Evolutionary conservation across 164 flowering plant genomes (phyloP).

Genomic region (Liriodendron chinense): DNA sequence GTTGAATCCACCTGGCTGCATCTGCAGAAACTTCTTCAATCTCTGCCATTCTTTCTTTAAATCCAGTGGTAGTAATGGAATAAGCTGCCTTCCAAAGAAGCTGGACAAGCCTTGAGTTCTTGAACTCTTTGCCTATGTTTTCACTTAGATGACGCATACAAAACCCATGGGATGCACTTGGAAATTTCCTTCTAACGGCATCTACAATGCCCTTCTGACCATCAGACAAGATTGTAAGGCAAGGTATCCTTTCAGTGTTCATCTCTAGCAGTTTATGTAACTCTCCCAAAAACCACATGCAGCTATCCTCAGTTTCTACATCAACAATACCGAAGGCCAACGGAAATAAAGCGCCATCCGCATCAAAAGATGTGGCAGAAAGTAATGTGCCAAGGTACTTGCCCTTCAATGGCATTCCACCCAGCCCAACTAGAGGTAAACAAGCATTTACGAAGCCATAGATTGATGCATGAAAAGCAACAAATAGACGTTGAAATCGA

Average conservation of each 20-base stretch:
- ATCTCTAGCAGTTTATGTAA: conserved; percentile 57
- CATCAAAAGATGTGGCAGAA: conserved; percentile 71
- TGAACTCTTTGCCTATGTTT: conserved; percentile 59
- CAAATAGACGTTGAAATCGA: conserved; percentile 66
- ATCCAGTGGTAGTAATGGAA: conserved; percentile 46
- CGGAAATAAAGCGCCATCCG: conserved; percentile 80
- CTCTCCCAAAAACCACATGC: conserved; percentile 81
- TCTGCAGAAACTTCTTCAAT: conserved; percentile 68
- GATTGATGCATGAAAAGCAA: conserved; percentile 61
- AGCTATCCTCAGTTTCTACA: conserved; percentile 72
- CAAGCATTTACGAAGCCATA: conserved; percentile 75
- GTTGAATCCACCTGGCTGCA: conserved; percentile 65
- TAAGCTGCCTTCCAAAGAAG: conserved; percentile 78
- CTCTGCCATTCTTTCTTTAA: conserved; percentile 64
- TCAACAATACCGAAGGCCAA: conserved; percentile 86
- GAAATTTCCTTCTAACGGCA: conserved; percentile 60
- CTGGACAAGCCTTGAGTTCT: conserved; percentile 61
- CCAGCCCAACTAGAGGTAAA: conserved; percentile 63
- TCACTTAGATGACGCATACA: conserved; percentile 74
- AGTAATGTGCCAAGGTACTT: conserved; percentile 79
- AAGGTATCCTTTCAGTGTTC: conserved; percentile 44
- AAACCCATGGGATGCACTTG: conserved; percentile 49
- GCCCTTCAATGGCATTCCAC: conserved; percentile 59
- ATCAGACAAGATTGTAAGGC: conserved; percentile 55
- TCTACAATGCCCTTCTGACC: conserved; percentile 57